A percentile compares a stretch with the other conserved stretches of the same genome.
Conservation (phyloP, 129 eudicot species). For the Flaveria ramosissima region DNA sequence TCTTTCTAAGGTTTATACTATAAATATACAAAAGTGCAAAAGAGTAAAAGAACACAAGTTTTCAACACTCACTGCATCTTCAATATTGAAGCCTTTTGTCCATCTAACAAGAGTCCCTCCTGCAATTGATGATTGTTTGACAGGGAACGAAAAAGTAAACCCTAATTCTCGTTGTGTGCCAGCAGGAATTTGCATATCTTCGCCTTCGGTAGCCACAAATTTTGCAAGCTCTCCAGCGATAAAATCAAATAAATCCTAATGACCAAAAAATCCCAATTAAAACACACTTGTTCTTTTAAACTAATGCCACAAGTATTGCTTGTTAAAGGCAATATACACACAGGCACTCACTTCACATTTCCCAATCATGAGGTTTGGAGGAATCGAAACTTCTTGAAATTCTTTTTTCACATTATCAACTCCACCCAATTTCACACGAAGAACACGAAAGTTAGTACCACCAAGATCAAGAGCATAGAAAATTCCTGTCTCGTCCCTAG, state of each 20-base stretch:
- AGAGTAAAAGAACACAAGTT: background rate
- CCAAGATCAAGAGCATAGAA: conserved; percentile 99
- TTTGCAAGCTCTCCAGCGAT: conserved; percentile 86
- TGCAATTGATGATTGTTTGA: conserved; percentile 77
- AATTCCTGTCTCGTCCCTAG: conserved; percentile 73
- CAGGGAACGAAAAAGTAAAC: conserved; percentile 94
- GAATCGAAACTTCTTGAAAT: conserved; percentile 75
- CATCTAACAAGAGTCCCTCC: conserved; percentile 86
- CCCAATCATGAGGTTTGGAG: conserved; percentile 86
- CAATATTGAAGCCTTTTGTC: conserved; percentile 92
- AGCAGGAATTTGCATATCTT: conserved; percentile 62
- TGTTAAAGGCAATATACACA: background rate
- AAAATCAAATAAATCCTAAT: conserved; percentile 76
- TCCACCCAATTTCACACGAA: conserved; percentile 81
- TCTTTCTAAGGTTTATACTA: background rate
- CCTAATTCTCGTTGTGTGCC: conserved; percentile 93
- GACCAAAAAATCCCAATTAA: conserved; percentile 15
- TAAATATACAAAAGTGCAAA: background rate
- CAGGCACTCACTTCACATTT: conserved; percentile 64
- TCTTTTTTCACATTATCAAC: conserved; percentile 64
- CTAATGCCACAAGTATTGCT: background rate
- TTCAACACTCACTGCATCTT: conserved; percentile 61
- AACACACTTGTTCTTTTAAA: background rate
- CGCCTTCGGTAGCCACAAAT: conserved; percentile 82
- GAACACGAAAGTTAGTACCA: conserved; percentile 93